Base-by-base conservation (phyloP, 2,329 filamentous ascomycete genomes). In the Tolypocladium album region DNA sequence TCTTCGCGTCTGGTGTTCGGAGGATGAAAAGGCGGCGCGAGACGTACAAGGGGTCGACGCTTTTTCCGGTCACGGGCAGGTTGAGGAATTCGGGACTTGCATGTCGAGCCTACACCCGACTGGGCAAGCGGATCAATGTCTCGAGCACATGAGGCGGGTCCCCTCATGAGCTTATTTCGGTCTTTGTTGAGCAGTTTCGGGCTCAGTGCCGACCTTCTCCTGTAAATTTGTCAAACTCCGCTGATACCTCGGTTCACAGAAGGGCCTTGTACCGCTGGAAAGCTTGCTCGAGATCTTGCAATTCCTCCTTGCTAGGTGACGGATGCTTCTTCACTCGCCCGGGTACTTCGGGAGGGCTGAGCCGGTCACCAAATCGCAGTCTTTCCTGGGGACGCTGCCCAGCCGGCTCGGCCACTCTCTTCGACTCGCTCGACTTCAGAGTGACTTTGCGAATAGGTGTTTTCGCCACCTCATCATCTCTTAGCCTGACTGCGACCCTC, bases 271-370 rank as follows among this genome's bases (percentile, higher is more conserved):
- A 75, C 24, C 67, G 66, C 58, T 68, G 69, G 22, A 78, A 70
- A 1, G 71, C 72, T 39, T 62, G 60, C 56, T 74, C 72, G 31
- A 78, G 66, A n/a, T 71, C 66, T 56, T 76, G 71, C 27, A 79
- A 65, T 12, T 71, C 72, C 38, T 69, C 67, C 60, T 78, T 78
- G 67, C 72, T 77, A 2, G 77, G 76, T 2, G 76, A 78, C 7
- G 76, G 77, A 45, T 79, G 76, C 60, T 78, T 79, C 68, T 79
- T 79, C 20, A 68, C 65, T 47, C 63, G 62, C 53, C 67, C 64
- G 47, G 58, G 42, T 24, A 50, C 57, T 9, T 39, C 43, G 15
- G 59, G 17, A 17, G 50, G 17, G 13, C 64, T 24, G 38, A 57
- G 22, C 20, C 47, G 58, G 11, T 45, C 39, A 15, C 20, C 50